Evolutionary conservation across 2,329 filamentous ascomycete species (phyloP), one percentile per base, ranked within the genome.

Genomic region (Fusarium sp.): DNA sequence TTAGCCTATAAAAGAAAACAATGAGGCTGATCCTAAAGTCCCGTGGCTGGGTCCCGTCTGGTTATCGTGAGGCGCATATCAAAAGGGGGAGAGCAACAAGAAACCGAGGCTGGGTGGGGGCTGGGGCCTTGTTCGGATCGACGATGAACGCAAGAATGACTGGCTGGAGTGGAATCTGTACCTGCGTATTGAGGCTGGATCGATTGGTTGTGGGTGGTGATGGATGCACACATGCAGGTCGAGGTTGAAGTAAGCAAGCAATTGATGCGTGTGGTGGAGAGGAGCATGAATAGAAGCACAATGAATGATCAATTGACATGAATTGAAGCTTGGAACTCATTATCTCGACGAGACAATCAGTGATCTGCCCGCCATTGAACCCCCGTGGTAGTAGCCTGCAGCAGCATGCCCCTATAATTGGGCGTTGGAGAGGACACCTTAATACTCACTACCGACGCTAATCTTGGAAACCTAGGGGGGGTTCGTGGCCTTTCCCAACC

Each of bases 121-220:
- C 65, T 56, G 71, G 54, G 54, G 42, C 20, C 31, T 20, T 36
- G 59, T 22, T 42, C 1, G 45, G 61, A 74, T 74, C 65, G 68
- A 74, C 31, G 18, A 22, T 33, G 42, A 20, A 59, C 64, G 56
- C n/a, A 50, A 59, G n/a, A 57, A 57, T 63, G 60, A 63, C 31
- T 63, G 47, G 61, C 35, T 56, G 36, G 22, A 56, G 20, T 42
- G 20, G n/a, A 56, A 36, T 54, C 47, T 64, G 71, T 74, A 74
- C 71, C 72, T 74, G 72, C 71, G 71, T 74, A 61, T 73, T 59
- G 68, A 60, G 71, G 68, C 61, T 63, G 65, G 45, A 50, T 60
- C 47, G 29, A 65, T 59, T 70, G 47, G 61, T 29, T 40, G n/a
- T 25, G 56, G 29, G n/a, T 61, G 38, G 29, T 47, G 27, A 45